Conservation (phyloP, 2,329 filamentous ascomycete genomes). For the Macrophomina pseudophaseolina region DNA sequence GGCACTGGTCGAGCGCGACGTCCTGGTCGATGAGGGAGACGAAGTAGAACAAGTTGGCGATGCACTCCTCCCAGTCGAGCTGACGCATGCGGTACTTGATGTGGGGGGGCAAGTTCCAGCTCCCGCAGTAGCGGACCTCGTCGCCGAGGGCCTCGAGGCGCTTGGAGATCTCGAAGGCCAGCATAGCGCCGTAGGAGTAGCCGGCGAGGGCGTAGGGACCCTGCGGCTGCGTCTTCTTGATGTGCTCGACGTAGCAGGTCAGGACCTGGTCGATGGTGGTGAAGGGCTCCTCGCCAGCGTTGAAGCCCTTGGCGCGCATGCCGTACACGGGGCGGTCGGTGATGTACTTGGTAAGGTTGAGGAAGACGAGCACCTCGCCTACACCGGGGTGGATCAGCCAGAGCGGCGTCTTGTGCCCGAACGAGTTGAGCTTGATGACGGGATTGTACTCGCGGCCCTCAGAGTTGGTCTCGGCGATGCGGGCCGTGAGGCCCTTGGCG, state of each 20-base stretch:
- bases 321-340: constrained; percentile 54
- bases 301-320: constrained; percentile 52
- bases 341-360: constrained; percentile 46
- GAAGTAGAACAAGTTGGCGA: constrained; percentile 27
- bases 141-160: constrained; percentile 46
- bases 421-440: constrained; percentile 29
- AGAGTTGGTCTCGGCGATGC: constrained; percentile 29
- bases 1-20: constrained; percentile 13
- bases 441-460: constrained; percentile 28
- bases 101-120: constrained; percentile 56
- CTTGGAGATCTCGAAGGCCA: constrained; percentile 59
- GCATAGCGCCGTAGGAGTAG: constrained; percentile 57
- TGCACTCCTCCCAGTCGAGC: constrained; percentile 40
- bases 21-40: constrained; percentile 1
- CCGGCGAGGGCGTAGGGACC: constrained; percentile 60
- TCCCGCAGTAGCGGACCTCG: constrained; percentile 33
- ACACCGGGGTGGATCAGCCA: constrained; percentile 46
- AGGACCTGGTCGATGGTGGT: constrained; percentile 47
- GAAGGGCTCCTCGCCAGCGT: constrained; percentile 47
- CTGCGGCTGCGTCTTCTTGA: constrained; percentile 51
- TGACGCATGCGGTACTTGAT: constrained; percentile 52
- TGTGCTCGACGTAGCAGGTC: constrained; percentile 46
- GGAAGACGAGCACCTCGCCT: constrained; percentile 48
- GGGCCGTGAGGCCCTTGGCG: constrained; percentile 35
- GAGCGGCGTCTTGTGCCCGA: constrained; percentile 32